A percentile compares a stretch with the other conserved stretches of the same genome.
Conservation (phyloP, 108 stramenopile genomes). For the Aurantiochytrium sp. region DNA sequence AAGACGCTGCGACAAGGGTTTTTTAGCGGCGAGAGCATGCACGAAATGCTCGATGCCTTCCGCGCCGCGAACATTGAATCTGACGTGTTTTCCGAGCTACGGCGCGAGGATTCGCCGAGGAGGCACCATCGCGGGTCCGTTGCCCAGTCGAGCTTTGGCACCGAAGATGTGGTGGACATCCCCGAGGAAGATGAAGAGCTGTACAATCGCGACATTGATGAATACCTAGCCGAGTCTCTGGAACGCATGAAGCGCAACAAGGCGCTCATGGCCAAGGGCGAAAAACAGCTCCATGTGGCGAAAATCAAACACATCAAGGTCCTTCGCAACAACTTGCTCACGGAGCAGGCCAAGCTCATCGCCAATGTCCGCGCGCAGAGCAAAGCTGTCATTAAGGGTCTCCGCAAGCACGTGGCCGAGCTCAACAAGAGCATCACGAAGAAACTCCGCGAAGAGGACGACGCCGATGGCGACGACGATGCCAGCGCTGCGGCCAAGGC, state of each 20-base stretch:
- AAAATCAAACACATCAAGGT: conserved; percentile 10
- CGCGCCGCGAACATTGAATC: not conserved
- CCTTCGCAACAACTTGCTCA: not conserved
- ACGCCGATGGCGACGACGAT: not conserved
- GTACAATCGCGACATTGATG: not conserved
- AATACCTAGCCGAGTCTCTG: not conserved
- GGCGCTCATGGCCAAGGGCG: not conserved
- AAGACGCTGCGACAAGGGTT: not conserved
- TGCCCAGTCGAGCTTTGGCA: not conserved
- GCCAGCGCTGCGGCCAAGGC: not conserved
- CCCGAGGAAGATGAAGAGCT: not conserved
- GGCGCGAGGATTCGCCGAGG: not conserved
- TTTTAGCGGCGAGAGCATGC: not conserved
- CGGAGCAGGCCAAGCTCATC: not conserved
- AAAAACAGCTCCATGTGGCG: not conserved
- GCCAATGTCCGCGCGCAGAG: not conserved
- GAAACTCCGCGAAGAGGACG: not conserved
- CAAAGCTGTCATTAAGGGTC: not conserved
- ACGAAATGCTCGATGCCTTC: not conserved
- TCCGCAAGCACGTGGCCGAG: not conserved
- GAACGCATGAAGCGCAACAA: not conserved
- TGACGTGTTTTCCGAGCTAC: not conserved
- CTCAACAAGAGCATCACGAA: not conserved
- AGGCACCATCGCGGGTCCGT: not conserved
- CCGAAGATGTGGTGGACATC: not conserved